Evolutionary conservation across 2,329 filamentous ascomycete genomes (phyloP).

Genomic region (Whalleya microplaca): DNA sequence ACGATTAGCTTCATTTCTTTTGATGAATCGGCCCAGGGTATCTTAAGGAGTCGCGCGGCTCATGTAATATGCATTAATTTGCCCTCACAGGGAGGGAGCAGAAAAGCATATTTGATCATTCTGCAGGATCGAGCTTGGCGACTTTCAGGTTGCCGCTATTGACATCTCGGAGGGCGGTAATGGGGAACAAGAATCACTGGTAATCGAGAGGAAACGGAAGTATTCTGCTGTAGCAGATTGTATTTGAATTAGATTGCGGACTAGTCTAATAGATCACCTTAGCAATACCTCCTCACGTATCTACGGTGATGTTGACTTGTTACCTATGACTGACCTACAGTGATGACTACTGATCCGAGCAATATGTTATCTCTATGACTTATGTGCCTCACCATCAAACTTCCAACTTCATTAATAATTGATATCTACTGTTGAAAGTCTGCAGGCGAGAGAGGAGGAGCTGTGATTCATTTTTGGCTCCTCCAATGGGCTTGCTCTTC

Average conservation of each 20-base stretch:
- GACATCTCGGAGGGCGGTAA: slow-evolving; percentile 4
- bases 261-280: slow-evolving; percentile 3
- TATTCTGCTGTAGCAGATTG: slow-evolving; percentile 9
- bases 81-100: not conserved
- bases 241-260: slow-evolving; percentile 11
- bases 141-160: not conserved
- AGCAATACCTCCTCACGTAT: not conserved
- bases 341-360: not conserved
- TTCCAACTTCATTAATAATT: slow-evolving; percentile 66
- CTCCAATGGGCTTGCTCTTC: slow-evolving; percentile 68
- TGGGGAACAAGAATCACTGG: not conserved
- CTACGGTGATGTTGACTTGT: not conserved
- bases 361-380: not conserved
- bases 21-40: slow-evolving; percentile 32
- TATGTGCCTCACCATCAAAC: slow-evolving; percentile 89
- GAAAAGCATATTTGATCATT: not conserved
- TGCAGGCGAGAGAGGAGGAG: slow-evolving; percentile 73
- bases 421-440: slow-evolving; percentile 69
- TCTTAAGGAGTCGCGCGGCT: slow-evolving; percentile 25
- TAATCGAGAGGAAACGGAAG: not conserved
- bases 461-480: slow-evolving; percentile 51
- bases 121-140: not conserved
- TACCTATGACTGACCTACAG: not conserved
- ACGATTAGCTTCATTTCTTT: slow-evolving; percentile 39
- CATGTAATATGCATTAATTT: not conserved